phyloP scores from a whole-genome alignment of 192 early-diverging fungal species.

The Coemansia sp. region DNA sequence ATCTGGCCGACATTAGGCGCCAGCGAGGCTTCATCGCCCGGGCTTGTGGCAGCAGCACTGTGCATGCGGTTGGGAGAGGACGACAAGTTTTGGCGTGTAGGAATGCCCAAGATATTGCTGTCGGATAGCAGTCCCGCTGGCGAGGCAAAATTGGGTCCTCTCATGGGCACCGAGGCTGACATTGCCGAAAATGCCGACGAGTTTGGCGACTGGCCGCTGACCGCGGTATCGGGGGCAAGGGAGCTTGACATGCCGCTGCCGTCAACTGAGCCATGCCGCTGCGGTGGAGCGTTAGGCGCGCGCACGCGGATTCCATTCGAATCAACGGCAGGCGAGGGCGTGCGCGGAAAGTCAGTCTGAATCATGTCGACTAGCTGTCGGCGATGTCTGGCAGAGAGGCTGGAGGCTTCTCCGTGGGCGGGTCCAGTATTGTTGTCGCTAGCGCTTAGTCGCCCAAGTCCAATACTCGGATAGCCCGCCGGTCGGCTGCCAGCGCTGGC shows the following conservation, averaged over 20 bases:
- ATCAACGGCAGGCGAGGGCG: slow-evolving; percentile 53
- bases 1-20: slow-evolving; percentile 43
- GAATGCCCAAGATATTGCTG: slow-evolving; percentile 34
- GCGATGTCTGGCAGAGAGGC: slow-evolving; percentile 25
- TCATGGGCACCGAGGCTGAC: slow-evolving; percentile 35
- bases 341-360: slow-evolving; percentile 55
- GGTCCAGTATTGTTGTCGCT: slow-evolving; percentile 16
- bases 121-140: slow-evolving; percentile 39
- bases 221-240: slow-evolving; percentile 5
- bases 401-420: slow-evolving; percentile 20
- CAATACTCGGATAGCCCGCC: slow-evolving; percentile 28
- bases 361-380: slow-evolving; percentile 56
- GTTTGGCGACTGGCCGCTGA: slow-evolving; percentile 12
- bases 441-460: slow-evolving; percentile 29
- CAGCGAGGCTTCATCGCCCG: slow-evolving; percentile 17
- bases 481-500: slow-evolving; percentile 32
- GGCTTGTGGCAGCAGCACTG: slow-evolving; percentile 14
- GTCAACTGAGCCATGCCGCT: slow-evolving; percentile 17
- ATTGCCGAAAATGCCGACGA: slow-evolving; percentile 49
- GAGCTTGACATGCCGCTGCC: slow-evolving; percentile 7
- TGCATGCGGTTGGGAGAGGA: slow-evolving; percentile 47
- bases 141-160: slow-evolving; percentile 17
- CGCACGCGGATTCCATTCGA: slow-evolving; percentile 24
- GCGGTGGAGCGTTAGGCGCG: slow-evolving; percentile 15
- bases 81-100: slow-evolving; percentile 29